phyloP scores from a whole-genome alignment of 169 alveolate genomes.

The Eimeria zaria region DNA sequence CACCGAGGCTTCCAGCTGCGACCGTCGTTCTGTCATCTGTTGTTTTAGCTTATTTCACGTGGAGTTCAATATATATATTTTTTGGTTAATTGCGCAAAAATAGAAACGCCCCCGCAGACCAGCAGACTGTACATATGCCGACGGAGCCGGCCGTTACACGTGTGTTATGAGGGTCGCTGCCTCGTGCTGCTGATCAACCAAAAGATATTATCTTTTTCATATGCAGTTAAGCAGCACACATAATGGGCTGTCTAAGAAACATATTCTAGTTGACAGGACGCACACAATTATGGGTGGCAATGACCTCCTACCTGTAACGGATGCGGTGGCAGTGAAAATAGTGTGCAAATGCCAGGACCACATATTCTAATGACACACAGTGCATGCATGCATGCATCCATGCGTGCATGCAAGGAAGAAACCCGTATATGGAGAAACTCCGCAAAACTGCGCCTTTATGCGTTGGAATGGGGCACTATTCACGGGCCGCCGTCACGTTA shows the following conservation, averaged over 20 bases:
- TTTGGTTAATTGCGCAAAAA: neutral
- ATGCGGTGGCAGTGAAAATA: neutral
- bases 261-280: neutral
- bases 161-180: conserved; percentile 8
- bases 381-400: neutral
- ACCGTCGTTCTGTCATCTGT: neutral
- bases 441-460: no score
- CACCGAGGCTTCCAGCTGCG: conserved; percentile 61
- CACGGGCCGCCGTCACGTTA: no score
- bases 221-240: neutral
- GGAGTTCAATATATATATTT: neutral
- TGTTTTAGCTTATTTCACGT: neutral
- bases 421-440: neutral
- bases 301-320: neutral
- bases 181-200: neutral
- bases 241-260: neutral
- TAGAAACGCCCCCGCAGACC: neutral
- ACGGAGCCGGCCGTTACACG: neutral
- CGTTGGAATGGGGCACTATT: neutral
- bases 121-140: neutral
- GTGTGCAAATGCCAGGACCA: neutral
- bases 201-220: neutral
- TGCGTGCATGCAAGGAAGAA: no score
- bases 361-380: neutral
- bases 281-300: neutral